These are phyloP conservation scores for Russula sp. DNA, from an alignment of 768 basidiomycete species.

Conservation along the genomic window DNA sequence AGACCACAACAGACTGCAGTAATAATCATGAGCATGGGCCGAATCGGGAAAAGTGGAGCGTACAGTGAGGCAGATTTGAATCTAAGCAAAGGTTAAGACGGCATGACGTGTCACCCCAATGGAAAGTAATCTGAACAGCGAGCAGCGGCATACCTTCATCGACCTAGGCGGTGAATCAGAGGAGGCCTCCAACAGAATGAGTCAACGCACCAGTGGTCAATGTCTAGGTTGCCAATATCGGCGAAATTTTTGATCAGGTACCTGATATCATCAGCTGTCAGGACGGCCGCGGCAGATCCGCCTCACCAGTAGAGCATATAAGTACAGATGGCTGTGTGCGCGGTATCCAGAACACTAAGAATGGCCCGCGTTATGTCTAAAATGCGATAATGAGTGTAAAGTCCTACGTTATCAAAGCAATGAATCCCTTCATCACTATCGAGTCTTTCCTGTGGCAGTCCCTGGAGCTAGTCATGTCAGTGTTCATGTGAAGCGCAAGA, in stretches of 20 bases:
- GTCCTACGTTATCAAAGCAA: neutral
- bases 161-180: constrained; percentile 11
- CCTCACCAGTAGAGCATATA: constrained; percentile 42
- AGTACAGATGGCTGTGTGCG: constrained; percentile 38
- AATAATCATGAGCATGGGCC: too few relatives aligned
- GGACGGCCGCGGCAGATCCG: neutral
- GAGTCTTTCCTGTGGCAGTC: neutral
- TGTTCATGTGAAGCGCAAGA: too few relatives aligned
- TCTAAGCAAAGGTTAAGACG: neutral
- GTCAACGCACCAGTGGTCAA: constrained; percentile 35
- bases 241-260: constrained; percentile 41
- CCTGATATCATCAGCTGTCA: constrained; percentile 25
- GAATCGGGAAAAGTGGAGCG: neutral
- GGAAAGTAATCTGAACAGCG: too few relatives aligned
- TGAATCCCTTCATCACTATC: neutral
- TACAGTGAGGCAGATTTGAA: neutral
- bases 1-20: neutral
- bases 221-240: constrained; percentile 30
- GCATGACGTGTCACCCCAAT: too few relatives aligned
- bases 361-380: neutral
- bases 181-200: neutral
- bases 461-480: too few relatives aligned
- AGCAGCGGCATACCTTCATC: constrained; percentile 21
- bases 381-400: too few relatives aligned
- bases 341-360: constrained; percentile 35